These are phyloP conservation scores for Mortierella hygrophila DNA, from an alignment of 192 early-diverging fungal species.

Conservation along the genomic window DNA sequence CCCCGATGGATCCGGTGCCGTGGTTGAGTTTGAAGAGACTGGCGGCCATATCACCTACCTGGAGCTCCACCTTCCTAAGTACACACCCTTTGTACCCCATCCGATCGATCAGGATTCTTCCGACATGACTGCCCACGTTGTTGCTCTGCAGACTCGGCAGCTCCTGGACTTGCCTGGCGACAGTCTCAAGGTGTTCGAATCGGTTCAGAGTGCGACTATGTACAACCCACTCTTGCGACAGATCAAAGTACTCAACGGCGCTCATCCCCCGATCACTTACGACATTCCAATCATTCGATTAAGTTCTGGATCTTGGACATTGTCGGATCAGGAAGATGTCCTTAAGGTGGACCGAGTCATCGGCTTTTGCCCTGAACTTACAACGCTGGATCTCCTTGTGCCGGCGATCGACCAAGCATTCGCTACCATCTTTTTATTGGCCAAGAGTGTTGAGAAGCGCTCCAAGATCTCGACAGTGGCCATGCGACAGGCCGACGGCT, in stretches of 20 bases:
- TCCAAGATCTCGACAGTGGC: not conserved
- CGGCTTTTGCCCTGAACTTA: not conserved
- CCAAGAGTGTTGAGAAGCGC: not conserved
- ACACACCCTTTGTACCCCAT: not conserved
- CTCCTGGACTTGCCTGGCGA: not conserved
- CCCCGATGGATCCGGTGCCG: not conserved
- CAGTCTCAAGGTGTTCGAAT: not conserved
- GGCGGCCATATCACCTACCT: not conserved
- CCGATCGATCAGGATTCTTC: not conserved
- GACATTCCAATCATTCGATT: not conserved
- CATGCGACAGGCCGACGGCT: not conserved
- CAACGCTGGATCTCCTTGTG: not conserved
- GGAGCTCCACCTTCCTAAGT: not conserved
- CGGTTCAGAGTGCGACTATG: not conserved
- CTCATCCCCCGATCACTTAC: not conserved
- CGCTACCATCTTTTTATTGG: not conserved
- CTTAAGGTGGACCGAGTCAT: not conserved
- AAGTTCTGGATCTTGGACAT: not conserved
- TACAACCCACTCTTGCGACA: not conserved
- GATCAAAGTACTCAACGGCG: not conserved
- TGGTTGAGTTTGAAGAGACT: not conserved
- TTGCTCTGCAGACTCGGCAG: not conserved
- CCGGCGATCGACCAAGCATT: not conserved
- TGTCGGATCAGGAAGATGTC: not conserved
- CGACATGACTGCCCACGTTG: not conserved